Evolutionary conservation across 75 land plant species (phyloP).

Genomic region (Selaginella moellendorffii): DNA sequence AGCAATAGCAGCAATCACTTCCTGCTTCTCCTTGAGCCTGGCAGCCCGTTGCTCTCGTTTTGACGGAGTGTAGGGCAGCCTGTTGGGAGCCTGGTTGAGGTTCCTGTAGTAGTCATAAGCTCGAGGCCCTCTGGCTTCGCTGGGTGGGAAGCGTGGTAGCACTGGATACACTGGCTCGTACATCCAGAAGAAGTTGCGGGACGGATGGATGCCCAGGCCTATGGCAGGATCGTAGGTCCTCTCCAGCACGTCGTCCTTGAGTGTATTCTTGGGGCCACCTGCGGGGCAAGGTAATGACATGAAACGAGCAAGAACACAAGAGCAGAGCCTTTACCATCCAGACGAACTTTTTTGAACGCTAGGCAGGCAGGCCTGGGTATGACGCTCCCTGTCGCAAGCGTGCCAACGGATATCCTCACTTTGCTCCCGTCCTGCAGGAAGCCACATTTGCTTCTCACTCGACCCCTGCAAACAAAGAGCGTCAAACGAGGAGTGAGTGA

Average conservation of each 20-base stretch:
- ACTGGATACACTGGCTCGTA: background rate
- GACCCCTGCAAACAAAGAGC: slow-evolving; percentile 39
- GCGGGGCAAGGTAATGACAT: slow-evolving; percentile 12
- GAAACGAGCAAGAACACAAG: background rate
- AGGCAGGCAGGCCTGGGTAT: slow-evolving; percentile 92
- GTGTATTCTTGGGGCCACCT: slow-evolving; percentile 89
- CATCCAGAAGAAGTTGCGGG: background rate
- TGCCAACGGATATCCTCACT: slow-evolving; percentile 77
- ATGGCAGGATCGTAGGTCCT: slow-evolving; percentile 66
- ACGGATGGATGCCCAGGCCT: slow-evolving; percentile 61
- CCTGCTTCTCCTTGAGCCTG: background rate
- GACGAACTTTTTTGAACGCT: slow-evolving; percentile 31
- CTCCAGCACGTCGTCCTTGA: slow-evolving; percentile 63
- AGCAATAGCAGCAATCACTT: background rate
- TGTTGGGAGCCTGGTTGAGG: background rate
- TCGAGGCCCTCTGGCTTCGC: background rate
- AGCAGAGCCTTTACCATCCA: background rate
- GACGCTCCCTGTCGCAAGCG: slow-evolving; percentile 57
- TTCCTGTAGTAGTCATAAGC: background rate
- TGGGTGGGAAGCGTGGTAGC: background rate
- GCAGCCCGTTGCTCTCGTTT: background rate
- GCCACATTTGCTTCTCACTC: slow-evolving; percentile 53
- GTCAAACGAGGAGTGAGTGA: background rate
- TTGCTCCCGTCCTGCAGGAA: slow-evolving; percentile 85
- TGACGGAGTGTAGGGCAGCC: background rate